Conservation (phyloP, 2,329 filamentous ascomycete genomes). For the Ascochyta pisi region DNA sequence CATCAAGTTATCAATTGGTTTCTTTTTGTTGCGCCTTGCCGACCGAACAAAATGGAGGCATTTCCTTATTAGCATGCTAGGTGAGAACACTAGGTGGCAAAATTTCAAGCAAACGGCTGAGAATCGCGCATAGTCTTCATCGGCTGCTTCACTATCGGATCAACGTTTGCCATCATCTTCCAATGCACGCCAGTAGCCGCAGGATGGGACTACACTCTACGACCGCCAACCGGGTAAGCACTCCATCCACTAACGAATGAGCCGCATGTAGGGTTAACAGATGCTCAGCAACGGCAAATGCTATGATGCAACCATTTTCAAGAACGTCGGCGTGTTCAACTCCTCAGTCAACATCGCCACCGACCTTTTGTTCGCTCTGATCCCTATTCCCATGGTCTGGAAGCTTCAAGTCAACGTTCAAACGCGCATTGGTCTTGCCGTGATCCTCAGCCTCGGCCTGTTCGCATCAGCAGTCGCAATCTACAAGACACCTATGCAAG, state of each 20-base stretch:
- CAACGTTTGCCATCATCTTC: constrained; percentile 33
- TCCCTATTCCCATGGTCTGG: constrained; percentile 54
- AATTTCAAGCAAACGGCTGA: not conserved
- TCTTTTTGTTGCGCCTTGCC: constrained; percentile 56
- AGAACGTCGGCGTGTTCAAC: constrained; percentile 56
- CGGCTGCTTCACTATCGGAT: constrained; percentile 34
- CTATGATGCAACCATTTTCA: constrained; percentile 50
- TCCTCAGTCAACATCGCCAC: constrained; percentile 51
- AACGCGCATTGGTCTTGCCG: constrained; percentile 47
- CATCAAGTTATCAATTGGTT: constrained; percentile 58
- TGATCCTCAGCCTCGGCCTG: constrained; percentile 48
- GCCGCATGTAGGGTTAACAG: no score
- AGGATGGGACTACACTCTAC: constrained; percentile 50
- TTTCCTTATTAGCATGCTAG: constrained; percentile 52
- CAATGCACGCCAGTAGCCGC: constrained; percentile 51
- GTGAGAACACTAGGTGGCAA: constrained; percentile 35
- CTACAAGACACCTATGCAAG: constrained; percentile 34
- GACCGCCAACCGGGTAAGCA: constrained; percentile 28
- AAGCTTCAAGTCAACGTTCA: constrained; percentile 51
- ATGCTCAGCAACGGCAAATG: constrained; percentile 26
- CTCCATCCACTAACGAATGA: no score
- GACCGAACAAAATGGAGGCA: constrained; percentile 39
- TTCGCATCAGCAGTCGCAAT: constrained; percentile 40
- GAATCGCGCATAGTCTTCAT: constrained; percentile 18
- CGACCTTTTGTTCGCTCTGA: constrained; percentile 50